Base-by-base conservation (phyloP, 2,329 filamentous ascomycete species). In the Cadophora malorum region DNA sequence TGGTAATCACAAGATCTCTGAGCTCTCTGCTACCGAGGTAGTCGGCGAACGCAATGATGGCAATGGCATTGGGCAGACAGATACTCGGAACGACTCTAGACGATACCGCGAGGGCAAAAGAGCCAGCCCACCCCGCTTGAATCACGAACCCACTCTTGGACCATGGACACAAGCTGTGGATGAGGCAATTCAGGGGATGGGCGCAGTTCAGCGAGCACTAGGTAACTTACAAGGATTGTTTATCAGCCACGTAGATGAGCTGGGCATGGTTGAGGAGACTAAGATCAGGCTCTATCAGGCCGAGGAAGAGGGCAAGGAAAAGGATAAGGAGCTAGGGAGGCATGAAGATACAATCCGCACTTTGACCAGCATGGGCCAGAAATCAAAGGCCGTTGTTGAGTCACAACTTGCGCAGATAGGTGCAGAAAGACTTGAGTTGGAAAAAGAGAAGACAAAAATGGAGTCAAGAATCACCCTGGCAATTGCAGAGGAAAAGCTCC, bases 371-470 rank as follows among this genome's bases (percentile, higher is more conserved):
- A 60, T 49, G 63, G 47, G 63, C 58, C 10, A 56, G 41, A 67
- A 66, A 52, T 35, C 53, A 49, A 63, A 63, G 53, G 59, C 59
- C n/a, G 47, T 53, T 10, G 35, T 64, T 56, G 60, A 64, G 47
- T 31, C 56, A 9, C 45, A 63, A 49, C 19, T 35, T n/a, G 60
- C 16, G 55, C 19, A 62, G 67, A 47, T 69, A 8, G 7, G 23
- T 16, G 33, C 61, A 55, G 68, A 71, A 38, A 66, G 64, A 45
- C n/a, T 55, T 45, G 65, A 66, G 58, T 33, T 69, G 28, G 41
- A 69, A 50, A 25, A 67, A 63, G 69, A 69, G 45, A 69, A 61
- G 31, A 38, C 33, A 55, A 68, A 71, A 63, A 49, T 56, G 59
- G 41, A 64, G 47, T 45, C 38, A 63, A 70, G 67, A 66, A 45